Evolutionary conservation across 495 filamentous ascomycete species (phyloP).

Genomic region (Penicillium silybi): DNA sequence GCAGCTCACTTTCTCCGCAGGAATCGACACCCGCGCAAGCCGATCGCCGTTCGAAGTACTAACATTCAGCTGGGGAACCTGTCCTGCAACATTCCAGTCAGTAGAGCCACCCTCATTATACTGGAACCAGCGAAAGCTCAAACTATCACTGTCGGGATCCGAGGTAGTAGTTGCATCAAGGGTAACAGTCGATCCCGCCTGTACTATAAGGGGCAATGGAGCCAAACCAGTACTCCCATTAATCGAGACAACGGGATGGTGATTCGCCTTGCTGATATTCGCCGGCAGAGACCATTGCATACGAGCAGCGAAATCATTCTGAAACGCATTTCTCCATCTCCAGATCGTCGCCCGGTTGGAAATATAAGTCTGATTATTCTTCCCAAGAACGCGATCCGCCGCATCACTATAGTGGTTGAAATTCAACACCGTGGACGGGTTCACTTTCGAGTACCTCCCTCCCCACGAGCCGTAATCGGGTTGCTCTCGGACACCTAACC

Average conservation of each 20-base stretch:
- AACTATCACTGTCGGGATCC: constrained; percentile 36
- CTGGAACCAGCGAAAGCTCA: constrained; percentile 47
- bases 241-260: constrained; percentile 39
- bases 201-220: constrained; percentile 30
- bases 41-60: constrained; percentile 19
- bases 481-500: constrained; percentile 38
- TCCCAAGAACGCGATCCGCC: constrained; percentile 36
- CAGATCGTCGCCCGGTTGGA: constrained; percentile 48
- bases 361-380: constrained; percentile 30
- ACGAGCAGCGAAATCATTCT: constrained; percentile 48
- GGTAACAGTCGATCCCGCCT: constrained; percentile 30
- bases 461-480: constrained; percentile 48
- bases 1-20: constrained; percentile 30
- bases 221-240: constrained; percentile 30
- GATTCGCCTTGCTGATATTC: constrained; percentile 29
- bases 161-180: constrained; percentile 41
- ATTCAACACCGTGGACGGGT: constrained; percentile 1
- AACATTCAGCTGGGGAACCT: constrained; percentile 35
- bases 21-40: constrained; percentile 32
- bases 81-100: constrained; percentile 34
- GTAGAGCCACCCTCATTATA: constrained; percentile 41
- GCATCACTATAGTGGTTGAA: constrained; percentile 39
- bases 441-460: constrained; percentile 32
- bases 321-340: constrained; percentile 46
- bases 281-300: constrained; percentile 44